Conservation (phyloP, 2,329 filamentous ascomycete genomes). For the Talaromyces sp. region DNA sequence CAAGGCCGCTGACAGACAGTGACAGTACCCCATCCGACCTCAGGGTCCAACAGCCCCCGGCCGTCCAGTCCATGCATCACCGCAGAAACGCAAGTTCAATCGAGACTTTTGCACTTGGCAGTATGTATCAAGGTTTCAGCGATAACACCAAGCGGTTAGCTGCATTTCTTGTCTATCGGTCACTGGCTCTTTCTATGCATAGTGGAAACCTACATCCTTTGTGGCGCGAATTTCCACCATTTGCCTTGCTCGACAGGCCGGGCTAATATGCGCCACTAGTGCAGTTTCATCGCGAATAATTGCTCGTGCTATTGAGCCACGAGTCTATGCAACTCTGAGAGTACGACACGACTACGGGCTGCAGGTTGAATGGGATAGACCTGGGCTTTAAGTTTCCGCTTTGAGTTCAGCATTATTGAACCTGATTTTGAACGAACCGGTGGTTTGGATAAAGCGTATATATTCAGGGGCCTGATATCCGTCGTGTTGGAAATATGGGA, state of each 20-base stretch:
- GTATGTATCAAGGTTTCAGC: neutral
- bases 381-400: neutral
- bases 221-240: neutral
- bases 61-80: neutral
- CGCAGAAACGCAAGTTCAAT: neutral
- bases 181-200: neutral
- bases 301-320: neutral
- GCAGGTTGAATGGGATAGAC: neutral
- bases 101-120: neutral
- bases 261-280: constrained; percentile 5
- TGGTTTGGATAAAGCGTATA: neutral
- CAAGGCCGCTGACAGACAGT: neutral
- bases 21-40: too few species aligned
- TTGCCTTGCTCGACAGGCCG: neutral
- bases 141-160: neutral
- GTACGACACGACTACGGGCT: neutral
- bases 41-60: neutral
- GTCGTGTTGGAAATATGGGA: neutral
- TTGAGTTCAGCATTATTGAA: neutral
- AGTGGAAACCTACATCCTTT: neutral
- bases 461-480: neutral
- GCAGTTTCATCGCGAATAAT: constrained; percentile 5
- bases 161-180: neutral
- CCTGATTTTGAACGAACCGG: neutral
- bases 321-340: neutral